Evolutionary conservation across 495 filamentous ascomycete species (phyloP).

Genomic region (Mycothermus thermophilus): DNA sequence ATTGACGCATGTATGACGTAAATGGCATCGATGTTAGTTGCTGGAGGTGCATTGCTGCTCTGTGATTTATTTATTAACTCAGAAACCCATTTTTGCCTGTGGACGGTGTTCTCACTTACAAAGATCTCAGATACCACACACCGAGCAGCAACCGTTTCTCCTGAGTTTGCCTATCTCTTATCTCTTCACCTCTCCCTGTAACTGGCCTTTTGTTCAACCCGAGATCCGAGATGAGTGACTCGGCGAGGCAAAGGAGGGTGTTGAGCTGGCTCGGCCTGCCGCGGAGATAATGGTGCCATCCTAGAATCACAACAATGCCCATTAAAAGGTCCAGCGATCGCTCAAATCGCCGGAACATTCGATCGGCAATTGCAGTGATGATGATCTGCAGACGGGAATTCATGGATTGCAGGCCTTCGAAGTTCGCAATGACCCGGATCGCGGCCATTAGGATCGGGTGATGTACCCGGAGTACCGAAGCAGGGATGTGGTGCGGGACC

Average conservation of each 20-base stretch:
- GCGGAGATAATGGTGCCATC: slow-evolving; percentile 32
- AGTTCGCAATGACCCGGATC: slow-evolving; percentile 26
- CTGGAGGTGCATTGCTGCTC: slow-evolving; percentile 16
- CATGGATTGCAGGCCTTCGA: slow-evolving; percentile 25
- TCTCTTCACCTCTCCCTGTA: slow-evolving; percentile 8
- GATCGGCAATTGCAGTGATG: slow-evolving; percentile 25
- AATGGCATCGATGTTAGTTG: slow-evolving; percentile 21
- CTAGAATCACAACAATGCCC: slow-evolving; percentile 33
- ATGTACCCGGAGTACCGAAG: slow-evolving; percentile 10
- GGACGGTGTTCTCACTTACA: slow-evolving; percentile 12
- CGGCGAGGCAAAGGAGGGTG: slow-evolving; percentile 32
- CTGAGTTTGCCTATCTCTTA: slow-evolving; percentile 17
- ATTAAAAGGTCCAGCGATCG: slow-evolving; percentile 36
- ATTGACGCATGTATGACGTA: slow-evolving; percentile 23
- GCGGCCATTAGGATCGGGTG: slow-evolving; percentile 24
- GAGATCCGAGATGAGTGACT: slow-evolving; percentile 31
- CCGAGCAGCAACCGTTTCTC: slow-evolving; percentile 24
- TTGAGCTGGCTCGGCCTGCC: slow-evolving; percentile 29
- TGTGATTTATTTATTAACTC: slow-evolving; percentile 4
- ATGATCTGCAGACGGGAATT: slow-evolving; percentile 23
- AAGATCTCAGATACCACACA: slow-evolving; percentile 29
- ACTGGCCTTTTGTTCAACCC: slow-evolving; percentile 26
- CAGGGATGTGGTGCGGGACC: slow-evolving; percentile 14
- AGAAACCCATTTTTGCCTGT: not conserved
- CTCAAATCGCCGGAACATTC: slow-evolving; percentile 33